Evolutionary conservation across 2,329 filamentous ascomycete species (phyloP), one percentile per base, ranked within the genome.

Genomic region (Zymoseptoria crescenta): DNA sequence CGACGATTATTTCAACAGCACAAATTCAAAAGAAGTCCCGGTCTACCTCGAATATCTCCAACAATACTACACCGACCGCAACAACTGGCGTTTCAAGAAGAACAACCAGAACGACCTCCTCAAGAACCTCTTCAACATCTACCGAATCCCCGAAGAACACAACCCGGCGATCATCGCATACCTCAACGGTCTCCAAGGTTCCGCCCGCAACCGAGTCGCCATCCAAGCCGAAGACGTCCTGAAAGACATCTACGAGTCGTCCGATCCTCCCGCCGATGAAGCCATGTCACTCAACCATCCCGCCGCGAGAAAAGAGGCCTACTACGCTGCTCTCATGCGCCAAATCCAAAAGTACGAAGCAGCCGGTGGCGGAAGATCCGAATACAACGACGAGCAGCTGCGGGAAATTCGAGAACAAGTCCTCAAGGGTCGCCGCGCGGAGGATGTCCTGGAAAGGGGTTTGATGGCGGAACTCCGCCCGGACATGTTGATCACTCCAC

Each of bases 61-160:
- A 52, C 84, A 87, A 70, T 96, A 91, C 81, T 81, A 89, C 74
- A 81, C 81, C 57, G 81, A 85, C 61, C 85, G 85, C 59, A 78
- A 81, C 8, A 80, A 79, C 66, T 97, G 93, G 93, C 96, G 96
- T 74, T 97, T 96, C 79, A 96, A 95, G 78, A 96, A 96, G 77
- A 92, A 91, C 67, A 85, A 91, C 70, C 92, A 96, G 74, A 89
- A 87, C 56, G 84, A 89, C 66, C 79, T 96, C 10, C 83, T 96
- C 70, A 93, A 94, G 73, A 86, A 95, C 77, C 76, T 88, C 52
- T 89, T 95, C 71, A 85, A 89, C 65, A 76, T 85, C 64, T 83
- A 85, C 67, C 82, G 83, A 50, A 83, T 96, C 50, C 89, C 91
- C 0, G 76, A 85, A 16, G 77, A 81, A 60, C 83, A 93, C 74